These are phyloP conservation scores for Pleurotus djamor DNA, from an alignment of 768 basidiomycete genomes.

Conservation along the genomic window DNA sequence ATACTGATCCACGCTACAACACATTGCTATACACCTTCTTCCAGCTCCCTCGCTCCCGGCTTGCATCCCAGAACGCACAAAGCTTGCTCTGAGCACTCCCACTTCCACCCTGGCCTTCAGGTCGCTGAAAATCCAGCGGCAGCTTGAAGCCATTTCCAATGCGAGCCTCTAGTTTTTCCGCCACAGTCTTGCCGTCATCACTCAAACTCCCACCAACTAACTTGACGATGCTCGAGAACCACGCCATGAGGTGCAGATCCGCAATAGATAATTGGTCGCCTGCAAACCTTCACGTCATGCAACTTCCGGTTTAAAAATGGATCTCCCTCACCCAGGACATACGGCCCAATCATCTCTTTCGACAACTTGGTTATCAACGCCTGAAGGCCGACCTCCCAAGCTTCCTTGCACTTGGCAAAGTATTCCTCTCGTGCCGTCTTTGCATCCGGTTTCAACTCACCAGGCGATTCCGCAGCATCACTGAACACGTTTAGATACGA, in stretches of 20 bases:
- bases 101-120: slow-evolving; percentile 27
- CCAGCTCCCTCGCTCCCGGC: slow-evolving; percentile 70
- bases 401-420: slow-evolving; percentile 43
- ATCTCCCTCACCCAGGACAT: slow-evolving; percentile 51
- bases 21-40: slow-evolving; percentile 56
- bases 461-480: slow-evolving; percentile 36
- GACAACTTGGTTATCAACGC: slow-evolving; percentile 45
- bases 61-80: slow-evolving; percentile 69
- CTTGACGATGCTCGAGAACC: slow-evolving; percentile 61
- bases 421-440: slow-evolving; percentile 44
- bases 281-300: slow-evolving; percentile 17
- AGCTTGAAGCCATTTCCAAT: slow-evolving; percentile 45
- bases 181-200: slow-evolving; percentile 50
- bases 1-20: slow-evolving; percentile 22
- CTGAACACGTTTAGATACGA: slow-evolving; percentile 42
- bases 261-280: slow-evolving; percentile 84
- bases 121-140: slow-evolving; percentile 36
- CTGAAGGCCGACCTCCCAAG: slow-evolving; percentile 52
- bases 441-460: slow-evolving; percentile 35
- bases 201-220: slow-evolving; percentile 51
- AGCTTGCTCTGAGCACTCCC: slow-evolving; percentile 46
- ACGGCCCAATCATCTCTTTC: slow-evolving; percentile 63
- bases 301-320: neutral
- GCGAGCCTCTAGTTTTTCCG: slow-evolving; percentile 50
- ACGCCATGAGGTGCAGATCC: slow-evolving; percentile 78